Evolutionary conservation across 108 stramenopile genomes (phyloP), one percentile per base, ranked within the genome.

Genomic region (Discostella stelligeroides): DNA sequence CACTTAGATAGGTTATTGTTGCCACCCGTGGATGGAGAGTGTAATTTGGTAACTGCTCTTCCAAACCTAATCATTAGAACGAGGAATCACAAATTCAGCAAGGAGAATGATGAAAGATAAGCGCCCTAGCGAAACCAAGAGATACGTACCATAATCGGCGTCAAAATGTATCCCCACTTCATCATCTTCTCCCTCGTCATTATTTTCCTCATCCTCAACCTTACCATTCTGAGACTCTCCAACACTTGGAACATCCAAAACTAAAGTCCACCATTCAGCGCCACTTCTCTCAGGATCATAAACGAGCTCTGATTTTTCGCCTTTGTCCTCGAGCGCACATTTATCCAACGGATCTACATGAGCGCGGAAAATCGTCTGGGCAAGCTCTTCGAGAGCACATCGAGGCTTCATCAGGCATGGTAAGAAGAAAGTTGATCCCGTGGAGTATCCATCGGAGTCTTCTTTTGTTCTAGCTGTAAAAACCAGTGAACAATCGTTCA

Each of bases 251-350:
- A 66, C 53, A 56, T 95, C 91, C 55, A 96, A 75, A 38, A 92
- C 93, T 54, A 92, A 75, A 21, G 93, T 94, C 96, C 96, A 96
- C 96, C 96, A 96, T 59, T 96, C 92, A 8, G 93, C 93, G 24
- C 96, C 96, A 40, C 85, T 86, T 68, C 80, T 78, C 30, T 85
- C 80, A 7, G 88, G 84, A 69, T 89, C 85, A 72, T 74, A 94
- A 29, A 82, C 61, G 12, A 75, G 72, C 25, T 70, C 81, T 24
- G 58, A 34, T 57, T 42, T 24, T 7, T 15, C 38, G 20, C n/a
- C n/a, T n/a, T 68, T 39, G 1, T 39, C 20, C 12, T 43, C 63
- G 24, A 60, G n/a, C n/a, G n/a, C 49, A 20, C 43, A 28, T 21
- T 55, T 27, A 27, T 54, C 81, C 17, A 90, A 64, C 60, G 82